These are phyloP conservation scores for Colletotrichum sp. DNA, from an alignment of 2,329 filamentous ascomycete genomes.

Conservation along the genomic window DNA sequence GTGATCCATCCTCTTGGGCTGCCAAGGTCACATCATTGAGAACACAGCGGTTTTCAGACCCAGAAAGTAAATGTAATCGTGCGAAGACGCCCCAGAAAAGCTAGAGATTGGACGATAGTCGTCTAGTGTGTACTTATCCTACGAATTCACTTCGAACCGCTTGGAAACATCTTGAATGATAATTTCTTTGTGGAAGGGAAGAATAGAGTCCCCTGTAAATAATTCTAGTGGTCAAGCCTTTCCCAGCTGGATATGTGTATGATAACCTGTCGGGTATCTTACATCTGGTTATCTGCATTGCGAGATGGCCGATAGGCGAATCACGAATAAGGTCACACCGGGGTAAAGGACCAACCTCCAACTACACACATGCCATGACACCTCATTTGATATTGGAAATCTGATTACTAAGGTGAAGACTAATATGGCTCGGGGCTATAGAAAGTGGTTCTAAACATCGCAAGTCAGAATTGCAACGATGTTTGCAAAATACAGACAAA, in stretches of 20 bases:
- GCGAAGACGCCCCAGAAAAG: background rate
- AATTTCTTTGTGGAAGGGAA: background rate
- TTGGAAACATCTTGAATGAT: background rate
- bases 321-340: background rate
- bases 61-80: background rate
- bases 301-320: background rate
- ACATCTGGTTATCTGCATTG: background rate
- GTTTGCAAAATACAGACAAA: background rate
- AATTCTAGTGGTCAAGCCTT: background rate
- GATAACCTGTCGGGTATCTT: background rate
- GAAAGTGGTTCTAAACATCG: background rate
- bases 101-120: background rate
- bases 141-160: background rate
- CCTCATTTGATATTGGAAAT: background rate
- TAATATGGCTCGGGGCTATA: background rate
- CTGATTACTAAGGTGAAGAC: background rate
- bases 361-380: background rate
- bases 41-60: background rate
- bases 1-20: background rate
- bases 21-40: background rate
- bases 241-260: background rate
- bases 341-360: background rate
- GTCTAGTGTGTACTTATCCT: background rate
- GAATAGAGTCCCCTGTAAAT: too few species aligned
- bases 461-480: background rate